These are phyloP conservation scores for Endogone sp. DNA, from an alignment of 192 early-diverging fungal species.

Conservation along the genomic window DNA sequence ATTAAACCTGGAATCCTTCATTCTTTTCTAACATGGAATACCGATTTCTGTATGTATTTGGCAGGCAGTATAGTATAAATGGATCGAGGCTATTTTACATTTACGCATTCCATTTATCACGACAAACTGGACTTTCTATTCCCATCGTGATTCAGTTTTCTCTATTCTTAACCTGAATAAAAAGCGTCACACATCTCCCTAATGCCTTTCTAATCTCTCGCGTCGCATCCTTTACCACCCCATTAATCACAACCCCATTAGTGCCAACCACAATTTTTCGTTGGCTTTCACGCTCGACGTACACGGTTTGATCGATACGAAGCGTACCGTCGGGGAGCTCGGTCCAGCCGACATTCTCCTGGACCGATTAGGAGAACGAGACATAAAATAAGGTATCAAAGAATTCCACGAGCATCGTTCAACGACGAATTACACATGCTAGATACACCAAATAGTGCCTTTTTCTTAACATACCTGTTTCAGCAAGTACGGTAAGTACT, in stretches of 20 bases:
- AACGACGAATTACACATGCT: not conserved
- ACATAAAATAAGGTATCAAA: not conserved
- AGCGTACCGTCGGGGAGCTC: conserved; percentile 33
- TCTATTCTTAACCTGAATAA: conserved; percentile 45
- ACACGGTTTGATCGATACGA: conserved; percentile 51
- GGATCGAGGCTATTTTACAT: no score
- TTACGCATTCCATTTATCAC: not conserved
- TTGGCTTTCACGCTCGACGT: conserved; percentile 46
- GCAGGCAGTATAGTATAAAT: no score
- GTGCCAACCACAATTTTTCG: conserved; percentile 54
- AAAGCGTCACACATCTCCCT: conserved; percentile 38
- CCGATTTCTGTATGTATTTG: no score
- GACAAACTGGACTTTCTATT: not conserved
- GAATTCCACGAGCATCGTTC: not conserved
- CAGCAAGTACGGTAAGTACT: conserved; percentile 51
- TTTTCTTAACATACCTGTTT: conserved; percentile 23
- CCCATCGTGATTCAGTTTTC: conserved; percentile 10
- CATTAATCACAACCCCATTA: conserved; percentile 38
- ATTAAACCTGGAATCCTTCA: no score
- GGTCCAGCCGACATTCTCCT: conserved; percentile 56
- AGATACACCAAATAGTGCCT: not conserved
- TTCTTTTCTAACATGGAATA: no score
- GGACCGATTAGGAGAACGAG: not conserved
- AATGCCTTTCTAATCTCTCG: conserved; percentile 32
- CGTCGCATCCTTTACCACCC: conserved; percentile 31